Percentiles rank a stretch among this genome's conserved stretches.
Conservation (phyloP, 129 eudicot genomes). For the Flaveria bidentis region DNA sequence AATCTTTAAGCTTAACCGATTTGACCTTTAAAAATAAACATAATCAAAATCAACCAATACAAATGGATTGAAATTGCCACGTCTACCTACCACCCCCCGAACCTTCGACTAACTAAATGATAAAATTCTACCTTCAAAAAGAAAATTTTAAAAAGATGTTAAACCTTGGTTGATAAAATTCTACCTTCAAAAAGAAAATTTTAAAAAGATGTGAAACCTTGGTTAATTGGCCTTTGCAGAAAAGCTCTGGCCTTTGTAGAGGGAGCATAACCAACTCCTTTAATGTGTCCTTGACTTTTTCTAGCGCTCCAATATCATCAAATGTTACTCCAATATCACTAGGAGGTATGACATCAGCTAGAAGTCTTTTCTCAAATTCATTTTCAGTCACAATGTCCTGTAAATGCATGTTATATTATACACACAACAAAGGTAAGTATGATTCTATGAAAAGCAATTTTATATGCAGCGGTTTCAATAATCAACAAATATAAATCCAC, state of each 20-base stretch:
- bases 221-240: conserved; percentile 93
- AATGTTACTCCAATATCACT: conserved; percentile 95
- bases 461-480: conserved; percentile 10
- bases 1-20: background rate
- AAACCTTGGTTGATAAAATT: conserved; percentile 59
- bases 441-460: background rate
- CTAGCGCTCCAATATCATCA: conserved; percentile 98
- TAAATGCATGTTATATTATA: conserved; percentile 13
- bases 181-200: background rate
- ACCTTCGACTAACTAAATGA: background rate
- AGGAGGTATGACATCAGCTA: conserved; percentile 89
- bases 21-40: background rate
- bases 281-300: conserved; percentile 89
- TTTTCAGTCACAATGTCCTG: conserved; percentile 94
- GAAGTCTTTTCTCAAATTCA: conserved; percentile 93
- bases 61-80: background rate
- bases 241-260: conserved; percentile 91
- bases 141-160: background rate
- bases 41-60: background rate
- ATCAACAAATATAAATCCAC: conserved; percentile 11
- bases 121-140: background rate
- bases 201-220: conserved; percentile 50
- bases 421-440: background rate
- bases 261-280: conserved; percentile 99
- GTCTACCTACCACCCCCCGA: background rate